Percentiles rank a stretch among this genome's conserved stretches.
phyloP scores from a whole-genome alignment of 1,139 yeast species.

The Taphrina flavorubra region DNA sequence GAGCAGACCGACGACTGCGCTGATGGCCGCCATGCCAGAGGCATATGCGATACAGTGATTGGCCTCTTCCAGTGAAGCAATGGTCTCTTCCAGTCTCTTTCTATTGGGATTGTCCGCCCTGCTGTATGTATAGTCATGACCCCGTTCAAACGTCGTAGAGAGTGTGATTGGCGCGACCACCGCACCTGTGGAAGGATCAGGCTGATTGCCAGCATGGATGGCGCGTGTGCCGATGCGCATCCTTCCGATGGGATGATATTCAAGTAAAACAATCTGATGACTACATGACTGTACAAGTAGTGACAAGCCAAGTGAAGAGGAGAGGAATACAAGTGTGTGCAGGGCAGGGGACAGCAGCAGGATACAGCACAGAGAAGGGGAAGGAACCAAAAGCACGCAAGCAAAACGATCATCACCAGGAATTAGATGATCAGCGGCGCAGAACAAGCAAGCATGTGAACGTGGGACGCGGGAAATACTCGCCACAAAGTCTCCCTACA shows the following conservation, averaged over 20 bases:
- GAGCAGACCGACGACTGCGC: conserved; percentile 74
- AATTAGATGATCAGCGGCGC: background rate
- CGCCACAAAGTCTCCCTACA: too few species aligned
- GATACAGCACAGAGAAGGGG: background rate
- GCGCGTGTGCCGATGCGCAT: conserved; percentile 53
- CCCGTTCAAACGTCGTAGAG: conserved; percentile 85
- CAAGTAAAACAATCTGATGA: background rate
- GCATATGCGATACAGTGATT: conserved; percentile 78
- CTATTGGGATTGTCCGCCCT: conserved; percentile 89
- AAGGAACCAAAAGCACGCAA: conserved; percentile 1
- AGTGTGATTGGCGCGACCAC: conserved; percentile 84
- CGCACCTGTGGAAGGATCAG: conserved; percentile 80
- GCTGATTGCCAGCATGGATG: conserved; percentile 80
- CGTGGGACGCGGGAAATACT: background rate
- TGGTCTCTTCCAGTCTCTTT: conserved; percentile 76
- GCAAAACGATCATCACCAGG: background rate
- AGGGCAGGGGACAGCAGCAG: too few species aligned
- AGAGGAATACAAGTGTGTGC: too few species aligned
- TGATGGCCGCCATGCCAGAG: conserved; percentile 87
- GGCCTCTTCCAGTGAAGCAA: conserved; percentile 80
- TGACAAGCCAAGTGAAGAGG: background rate
- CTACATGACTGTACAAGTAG: background rate
- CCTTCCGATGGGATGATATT: background rate
- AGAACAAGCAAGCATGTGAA: background rate
- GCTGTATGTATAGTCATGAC: conserved; percentile 78